Conservation (phyloP, 2,329 filamentous ascomycete species). For the Penicillium sp. region DNA sequence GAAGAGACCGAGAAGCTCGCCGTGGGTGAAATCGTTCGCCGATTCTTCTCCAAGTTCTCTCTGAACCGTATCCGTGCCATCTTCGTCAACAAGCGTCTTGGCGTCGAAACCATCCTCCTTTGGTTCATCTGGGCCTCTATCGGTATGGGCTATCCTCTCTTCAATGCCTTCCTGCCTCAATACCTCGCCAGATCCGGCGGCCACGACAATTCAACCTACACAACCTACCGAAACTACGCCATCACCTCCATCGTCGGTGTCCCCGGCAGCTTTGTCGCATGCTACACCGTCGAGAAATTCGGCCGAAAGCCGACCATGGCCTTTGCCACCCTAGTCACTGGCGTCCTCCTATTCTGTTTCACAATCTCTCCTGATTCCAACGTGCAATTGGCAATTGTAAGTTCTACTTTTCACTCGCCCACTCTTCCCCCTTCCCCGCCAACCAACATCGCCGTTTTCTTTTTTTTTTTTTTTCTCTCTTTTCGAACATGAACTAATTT, state of each 20-base stretch:
- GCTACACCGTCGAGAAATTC: constrained; percentile 61
- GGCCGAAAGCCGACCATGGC: constrained; percentile 55
- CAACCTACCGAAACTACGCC: constrained; percentile 70
- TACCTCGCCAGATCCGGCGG: constrained; percentile 64
- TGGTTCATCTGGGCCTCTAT: constrained; percentile 80
- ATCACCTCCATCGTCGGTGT: constrained; percentile 72
- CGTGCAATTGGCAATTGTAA: constrained; percentile 46
- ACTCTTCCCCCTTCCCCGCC: too few species aligned
- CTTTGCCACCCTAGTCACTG: constrained; percentile 46
- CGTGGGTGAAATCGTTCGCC: constrained; percentile 46
- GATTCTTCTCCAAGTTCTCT: constrained; percentile 61
- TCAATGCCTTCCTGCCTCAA: constrained; percentile 82
- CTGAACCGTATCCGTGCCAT: constrained; percentile 60
- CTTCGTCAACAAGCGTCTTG: constrained; percentile 45
- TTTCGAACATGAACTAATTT: too few species aligned
- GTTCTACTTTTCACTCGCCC: too few species aligned
- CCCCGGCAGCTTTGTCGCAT: constrained; percentile 68
- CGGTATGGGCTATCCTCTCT: constrained; percentile 80
- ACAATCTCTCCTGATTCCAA: constrained; percentile 44
- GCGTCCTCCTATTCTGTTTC: constrained; percentile 51
- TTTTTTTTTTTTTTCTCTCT: too few species aligned
- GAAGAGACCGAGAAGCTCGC: constrained; percentile 37
- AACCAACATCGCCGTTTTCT: too few species aligned
- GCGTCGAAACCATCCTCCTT: constrained; percentile 48
- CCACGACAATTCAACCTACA: constrained; percentile 44